Evolutionary conservation across 2,329 filamentous ascomycete genomes (phyloP).

Genomic region (Penicillium sp.): DNA sequence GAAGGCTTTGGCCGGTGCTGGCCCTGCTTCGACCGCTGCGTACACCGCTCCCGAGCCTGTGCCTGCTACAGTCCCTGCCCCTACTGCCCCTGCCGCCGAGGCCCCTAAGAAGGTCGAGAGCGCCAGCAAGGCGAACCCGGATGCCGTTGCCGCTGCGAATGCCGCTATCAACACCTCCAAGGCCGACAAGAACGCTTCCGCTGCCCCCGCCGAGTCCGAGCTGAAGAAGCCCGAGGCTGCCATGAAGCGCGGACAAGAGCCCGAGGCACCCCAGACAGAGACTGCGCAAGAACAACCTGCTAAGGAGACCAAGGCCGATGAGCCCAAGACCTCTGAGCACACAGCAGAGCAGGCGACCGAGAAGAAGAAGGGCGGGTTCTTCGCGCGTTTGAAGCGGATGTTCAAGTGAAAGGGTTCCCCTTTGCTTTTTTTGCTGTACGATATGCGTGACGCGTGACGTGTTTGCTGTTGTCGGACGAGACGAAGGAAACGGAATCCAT

Average conservation of each 20-base stretch:
- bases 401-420: conserved; percentile 9
- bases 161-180: conserved; percentile 22
- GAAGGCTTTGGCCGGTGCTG: conserved; percentile 19
- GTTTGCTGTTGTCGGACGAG: background rate
- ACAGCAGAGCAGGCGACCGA: conserved; percentile 34
- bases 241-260: conserved; percentile 25
- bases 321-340: background rate
- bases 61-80: conserved; percentile 2
- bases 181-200: conserved; percentile 18
- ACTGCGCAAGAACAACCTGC: conserved; percentile 1
- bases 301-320: conserved; percentile 14
- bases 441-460: conserved; percentile 8
- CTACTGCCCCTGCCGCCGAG: background rate
- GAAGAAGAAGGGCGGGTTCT: conserved; percentile 36
- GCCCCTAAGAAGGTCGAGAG: conserved; percentile 13
- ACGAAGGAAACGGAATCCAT: background rate
- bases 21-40: conserved; percentile 23
- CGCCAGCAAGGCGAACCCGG: conserved; percentile 17
- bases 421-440: conserved; percentile 11
- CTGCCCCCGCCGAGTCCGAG: conserved; percentile 11
- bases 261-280: conserved; percentile 10
- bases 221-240: conserved; percentile 24
- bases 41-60: conserved; percentile 20
- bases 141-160: conserved; percentile 20
- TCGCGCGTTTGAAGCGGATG: conserved; percentile 19